phyloP scores from a whole-genome alignment of 108 stramenopile genomes.

The Cyclotella baltica region DNA sequence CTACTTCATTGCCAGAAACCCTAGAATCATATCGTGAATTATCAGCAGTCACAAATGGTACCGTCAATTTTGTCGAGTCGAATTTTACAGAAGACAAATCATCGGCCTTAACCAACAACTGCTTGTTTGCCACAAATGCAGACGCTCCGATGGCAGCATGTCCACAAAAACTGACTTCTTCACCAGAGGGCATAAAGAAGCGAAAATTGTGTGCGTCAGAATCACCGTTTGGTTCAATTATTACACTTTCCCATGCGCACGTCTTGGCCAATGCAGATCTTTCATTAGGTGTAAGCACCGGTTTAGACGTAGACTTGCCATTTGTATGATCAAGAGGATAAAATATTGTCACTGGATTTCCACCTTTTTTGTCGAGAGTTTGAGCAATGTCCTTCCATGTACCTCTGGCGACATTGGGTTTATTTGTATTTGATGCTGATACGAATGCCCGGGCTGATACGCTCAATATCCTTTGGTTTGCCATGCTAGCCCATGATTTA shows the following conservation, averaged over 20 bases:
- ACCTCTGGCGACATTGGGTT: not conserved
- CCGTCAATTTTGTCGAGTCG: constrained; percentile 1
- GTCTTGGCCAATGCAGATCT: constrained; percentile 57
- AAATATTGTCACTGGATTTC: constrained; percentile 79
- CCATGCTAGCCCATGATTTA: constrained; percentile 1
- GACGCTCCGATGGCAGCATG: constrained; percentile 78
- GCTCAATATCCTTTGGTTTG: constrained; percentile 9
- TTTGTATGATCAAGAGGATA: constrained; percentile 3
- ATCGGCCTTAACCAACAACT: not conserved
- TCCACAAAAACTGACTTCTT: constrained; percentile 73
- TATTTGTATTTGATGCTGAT: constrained; percentile 8
- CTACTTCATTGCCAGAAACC: constrained; percentile 27
- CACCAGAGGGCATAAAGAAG: constrained; percentile 81
- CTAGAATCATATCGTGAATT: constrained; percentile 22
- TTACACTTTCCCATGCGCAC: constrained; percentile 76
- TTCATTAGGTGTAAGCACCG: constrained; percentile 30
- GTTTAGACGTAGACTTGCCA: not conserved
- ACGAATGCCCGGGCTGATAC: constrained; percentile 45
- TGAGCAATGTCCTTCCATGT: not conserved
- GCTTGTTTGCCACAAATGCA: constrained; percentile 34
- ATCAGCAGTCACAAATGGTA: constrained; percentile 36
- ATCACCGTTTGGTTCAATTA: constrained; percentile 31
- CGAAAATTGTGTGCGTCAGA: constrained; percentile 31
- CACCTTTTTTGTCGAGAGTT: constrained; percentile 32
- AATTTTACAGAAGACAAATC: not conserved